A percentile compares a stretch with the other conserved stretches of the same genome.
Conservation (phyloP, 805 yeast species). For the Metschnikowia lochheadii region DNA sequence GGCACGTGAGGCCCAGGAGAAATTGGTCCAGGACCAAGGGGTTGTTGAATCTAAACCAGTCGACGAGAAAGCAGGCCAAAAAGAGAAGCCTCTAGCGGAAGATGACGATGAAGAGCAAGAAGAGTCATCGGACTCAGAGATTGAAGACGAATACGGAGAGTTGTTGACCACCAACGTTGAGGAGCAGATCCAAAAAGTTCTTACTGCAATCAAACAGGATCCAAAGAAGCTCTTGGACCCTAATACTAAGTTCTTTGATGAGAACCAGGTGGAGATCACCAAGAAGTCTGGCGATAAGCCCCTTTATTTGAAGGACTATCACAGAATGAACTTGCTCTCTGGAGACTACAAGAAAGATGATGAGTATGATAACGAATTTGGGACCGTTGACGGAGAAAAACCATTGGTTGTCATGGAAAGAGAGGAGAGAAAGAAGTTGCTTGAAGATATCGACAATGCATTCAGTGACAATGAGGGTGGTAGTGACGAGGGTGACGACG, state of each 20-base stretch:
- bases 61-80: slow-evolving; percentile 13
- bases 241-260: slow-evolving; percentile 69
- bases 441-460: slow-evolving; percentile 72
- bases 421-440: slow-evolving; percentile 69
- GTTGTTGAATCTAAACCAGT: neutral
- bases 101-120: slow-evolving; percentile 31
- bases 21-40: neutral
- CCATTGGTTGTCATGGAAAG: slow-evolving; percentile 73
- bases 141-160: slow-evolving; percentile 90
- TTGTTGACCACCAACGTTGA: slow-evolving; percentile 84
- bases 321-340: slow-evolving; percentile 73
- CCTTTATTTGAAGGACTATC: slow-evolving; percentile 86
- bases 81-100: slow-evolving; percentile 23
- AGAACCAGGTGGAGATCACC: slow-evolving; percentile 41
- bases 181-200: slow-evolving; percentile 66
- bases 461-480: slow-evolving; percentile 39
- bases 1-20: slow-evolving; percentile 50
- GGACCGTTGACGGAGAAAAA: slow-evolving; percentile 50
- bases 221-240: slow-evolving; percentile 66
- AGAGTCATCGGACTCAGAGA: slow-evolving; percentile 45
- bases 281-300: slow-evolving; percentile 48
- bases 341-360: slow-evolving; percentile 49
- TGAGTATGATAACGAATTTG: slow-evolving; percentile 34
- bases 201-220: slow-evolving; percentile 63
- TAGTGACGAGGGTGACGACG: slow-evolving; percentile 42